Base-by-base conservation (phyloP, 2,329 filamentous ascomycete genomes). In the Ophioceras dolichostomum region DNA sequence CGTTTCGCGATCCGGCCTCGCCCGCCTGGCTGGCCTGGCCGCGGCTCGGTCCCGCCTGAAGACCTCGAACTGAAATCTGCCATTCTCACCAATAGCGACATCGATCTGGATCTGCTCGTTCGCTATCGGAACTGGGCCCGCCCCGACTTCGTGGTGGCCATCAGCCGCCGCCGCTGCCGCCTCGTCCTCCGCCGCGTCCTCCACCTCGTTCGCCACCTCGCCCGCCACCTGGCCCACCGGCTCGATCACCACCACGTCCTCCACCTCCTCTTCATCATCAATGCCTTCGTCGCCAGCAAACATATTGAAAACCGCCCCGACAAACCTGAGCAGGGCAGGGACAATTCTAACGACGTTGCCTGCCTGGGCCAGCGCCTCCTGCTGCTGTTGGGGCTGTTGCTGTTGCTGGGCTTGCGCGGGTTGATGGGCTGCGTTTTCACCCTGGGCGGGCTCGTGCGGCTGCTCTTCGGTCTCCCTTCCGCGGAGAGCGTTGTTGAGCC, bases 401-500 rank as follows among this genome's bases (percentile, higher is more conserved):
- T 37, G 17, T 22, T 22, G 13, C 20, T 37, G 28, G 8, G n/a
- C 32, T 12, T 37, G 9, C 24, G 39, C 13, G 16, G 33, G 36
- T 26, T 13, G 39, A 21, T 31, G 35, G 36, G 10, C 28, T 21
- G 39, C 6, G 41, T 32, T 10, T 51, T 26, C 8, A 26, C 22
- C 50, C 10, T n/a, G n/a, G n/a, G n/a, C n/a, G n/a, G n/a, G n/a
- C n/a, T n/a, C n/a, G n/a, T n/a, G n/a, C n/a, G n/a, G n/a, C n/a
- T n/a, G n/a, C n/a, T 52, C 53, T 5, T 37, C 39, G 1, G 43
- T 39, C 3, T 47, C 48, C 10, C 48, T 43, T 5, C 64, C 61
- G n/a, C 59, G 50, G 24, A 73, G 56, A 27, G 60, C 54, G 37
- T 61, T 48, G 50, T 72, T 68, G 21, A 73, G 64, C 22, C 56